These are phyloP conservation scores for Trametes maxima DNA, from an alignment of 768 basidiomycete species.

Conservation along the genomic window DNA sequence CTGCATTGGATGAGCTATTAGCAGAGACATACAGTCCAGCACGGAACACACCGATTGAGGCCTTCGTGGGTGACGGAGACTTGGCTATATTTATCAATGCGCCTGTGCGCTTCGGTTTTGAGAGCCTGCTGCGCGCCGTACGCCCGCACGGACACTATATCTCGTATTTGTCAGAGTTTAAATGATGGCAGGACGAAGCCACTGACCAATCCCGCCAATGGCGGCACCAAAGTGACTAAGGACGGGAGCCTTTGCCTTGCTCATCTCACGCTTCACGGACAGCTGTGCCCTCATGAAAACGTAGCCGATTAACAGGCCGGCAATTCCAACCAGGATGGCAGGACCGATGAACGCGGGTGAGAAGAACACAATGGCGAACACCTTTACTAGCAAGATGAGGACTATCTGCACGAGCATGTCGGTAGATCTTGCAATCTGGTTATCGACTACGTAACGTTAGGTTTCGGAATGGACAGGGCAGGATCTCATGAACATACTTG, in stretches of 20 bases:
- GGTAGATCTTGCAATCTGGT: constrained; percentile 31
- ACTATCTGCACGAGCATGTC: constrained; percentile 38
- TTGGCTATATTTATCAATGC: constrained; percentile 57
- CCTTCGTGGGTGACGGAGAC: constrained; percentile 52
- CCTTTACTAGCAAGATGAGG: constrained; percentile 39
- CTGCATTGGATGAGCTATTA: not conserved
- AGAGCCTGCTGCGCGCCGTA: constrained; percentile 59
- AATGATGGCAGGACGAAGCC: no score
- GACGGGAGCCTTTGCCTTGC: constrained; percentile 49
- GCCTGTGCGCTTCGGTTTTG: constrained; percentile 45
- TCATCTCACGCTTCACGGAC: constrained; percentile 57
- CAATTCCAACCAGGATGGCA: constrained; percentile 35
- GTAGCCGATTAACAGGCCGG: constrained; percentile 45
- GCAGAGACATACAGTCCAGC: constrained; percentile 16
- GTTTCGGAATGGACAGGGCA: not conserved
- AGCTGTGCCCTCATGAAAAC: constrained; percentile 59
- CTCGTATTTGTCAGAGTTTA: not conserved
- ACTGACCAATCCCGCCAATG: constrained; percentile 48
- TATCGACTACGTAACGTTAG: constrained; percentile 35
- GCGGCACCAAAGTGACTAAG: constrained; percentile 54
- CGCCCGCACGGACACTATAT: constrained; percentile 59
- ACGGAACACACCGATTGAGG: constrained; percentile 19
- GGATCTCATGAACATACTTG: not conserved
- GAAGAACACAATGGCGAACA: constrained; percentile 40
- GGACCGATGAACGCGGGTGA: constrained; percentile 45